Evolutionary conservation across 805 yeast species (phyloP).

Genomic region (Metschnikowia arizonensis): DNA sequence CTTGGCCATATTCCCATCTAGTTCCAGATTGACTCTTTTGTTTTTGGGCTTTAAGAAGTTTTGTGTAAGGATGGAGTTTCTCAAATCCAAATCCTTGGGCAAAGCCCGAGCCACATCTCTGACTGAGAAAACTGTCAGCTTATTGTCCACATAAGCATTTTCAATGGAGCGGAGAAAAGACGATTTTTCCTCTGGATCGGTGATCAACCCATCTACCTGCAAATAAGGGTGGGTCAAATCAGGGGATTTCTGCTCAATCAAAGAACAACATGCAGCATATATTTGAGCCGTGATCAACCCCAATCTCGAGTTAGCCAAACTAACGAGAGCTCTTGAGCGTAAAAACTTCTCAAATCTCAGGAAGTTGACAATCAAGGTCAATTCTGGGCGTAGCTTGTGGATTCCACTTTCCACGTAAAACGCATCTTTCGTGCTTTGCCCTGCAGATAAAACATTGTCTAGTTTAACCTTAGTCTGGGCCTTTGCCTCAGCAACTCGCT

Average conservation of each 20-base stretch:
- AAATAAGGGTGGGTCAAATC: slow-evolving; percentile 37
- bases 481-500: slow-evolving; percentile 55
- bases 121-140: slow-evolving; percentile 33
- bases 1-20: slow-evolving; percentile 20
- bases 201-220: slow-evolving; percentile 45
- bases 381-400: slow-evolving; percentile 44
- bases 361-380: slow-evolving; percentile 59
- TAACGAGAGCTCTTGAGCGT: slow-evolving; percentile 60
- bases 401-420: slow-evolving; percentile 29
- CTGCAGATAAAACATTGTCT: slow-evolving; percentile 31
- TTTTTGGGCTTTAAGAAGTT: slow-evolving; percentile 39
- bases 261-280: slow-evolving; percentile 52
- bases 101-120: slow-evolving; percentile 33
- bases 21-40: slow-evolving; percentile 10
- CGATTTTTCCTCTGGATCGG: slow-evolving; percentile 44
- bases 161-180: slow-evolving; percentile 27
- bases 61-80: slow-evolving; percentile 42
- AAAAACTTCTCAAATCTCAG: slow-evolving; percentile 63
- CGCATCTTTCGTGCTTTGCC: slow-evolving; percentile 24
- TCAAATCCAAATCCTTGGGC: slow-evolving; percentile 41
- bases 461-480: slow-evolving; percentile 44
- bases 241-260: slow-evolving; percentile 57
- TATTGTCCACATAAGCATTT: slow-evolving; percentile 31
- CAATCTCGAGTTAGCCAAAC: slow-evolving; percentile 59
- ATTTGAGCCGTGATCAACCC: slow-evolving; percentile 67